Base-by-base conservation (phyloP, 75 land plant species). In the Cupressus sempervirens region DNA sequence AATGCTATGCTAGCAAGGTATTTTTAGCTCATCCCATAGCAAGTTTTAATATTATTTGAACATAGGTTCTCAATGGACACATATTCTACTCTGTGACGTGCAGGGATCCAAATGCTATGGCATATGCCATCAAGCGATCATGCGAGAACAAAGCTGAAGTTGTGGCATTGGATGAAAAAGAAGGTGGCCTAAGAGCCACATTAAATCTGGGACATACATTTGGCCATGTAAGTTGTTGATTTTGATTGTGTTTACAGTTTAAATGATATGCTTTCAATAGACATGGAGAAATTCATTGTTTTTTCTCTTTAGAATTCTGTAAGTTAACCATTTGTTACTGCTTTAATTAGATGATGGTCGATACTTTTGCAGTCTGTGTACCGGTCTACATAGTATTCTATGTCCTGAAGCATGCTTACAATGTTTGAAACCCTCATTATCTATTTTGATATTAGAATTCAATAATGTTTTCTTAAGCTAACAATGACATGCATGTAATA, bases 61-160 rank as follows among this genome's bases (percentile, higher is more conserved):
- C 16, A 26, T 79, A 41, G 81, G 13, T 23, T 79, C 52, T 23
- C 16, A 79, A 12, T 45, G 45, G 45, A n/a, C 14, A 10, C 13
- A 45, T 12, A 23, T 82, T 53, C 36, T 34, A 82, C 68, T 82
- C 15, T 87, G 34, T 13, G 75, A 81, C 34, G 76, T 94, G 77
- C 88, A 96, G 99, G 91, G 94, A 97, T 83, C 93, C 98, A 30
- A 68, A 30, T 90, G 95, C 99, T 26, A 62, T 97, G 34, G 94
- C 96, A 73, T 94, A 94, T 93, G 99, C 98, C 13, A 93, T 97
- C 32, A 97, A 94, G 87, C 86, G 96, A 3, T 97, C 99, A 26
- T 97, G 99, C 91, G 98, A 97, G 86, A 94, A 94, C 86, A 97
- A 97, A 92, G 99, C 99, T 52, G 98, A 97, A 88, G 98, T 97